phyloP scores from a whole-genome alignment of 1,284 basidiomycete species.

The Ustilago lituana region DNA sequence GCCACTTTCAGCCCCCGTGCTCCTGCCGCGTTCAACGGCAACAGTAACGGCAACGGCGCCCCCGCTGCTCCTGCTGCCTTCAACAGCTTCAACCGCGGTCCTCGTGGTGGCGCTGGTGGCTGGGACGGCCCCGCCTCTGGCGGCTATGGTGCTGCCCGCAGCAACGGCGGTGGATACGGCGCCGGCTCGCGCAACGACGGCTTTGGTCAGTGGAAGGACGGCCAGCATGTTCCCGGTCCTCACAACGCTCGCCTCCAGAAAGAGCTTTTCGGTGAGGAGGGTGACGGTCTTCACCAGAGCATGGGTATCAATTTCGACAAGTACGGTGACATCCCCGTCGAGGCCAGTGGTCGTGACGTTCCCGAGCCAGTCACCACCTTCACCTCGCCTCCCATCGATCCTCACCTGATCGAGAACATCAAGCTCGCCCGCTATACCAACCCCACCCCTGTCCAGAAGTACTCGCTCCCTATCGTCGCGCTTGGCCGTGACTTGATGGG shows the following conservation, averaged over 20 bases:
- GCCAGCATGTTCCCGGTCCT: slow-evolving; percentile 81
- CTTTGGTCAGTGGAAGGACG: slow-evolving; percentile 86
- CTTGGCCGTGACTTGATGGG: slow-evolving; percentile 94
- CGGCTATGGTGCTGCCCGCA: slow-evolving; percentile 49
- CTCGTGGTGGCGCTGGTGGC: slow-evolving; percentile 51
- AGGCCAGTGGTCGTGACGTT: slow-evolving; percentile 93
- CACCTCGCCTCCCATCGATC: slow-evolving; percentile 87
- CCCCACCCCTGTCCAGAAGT: slow-evolving; percentile 99
- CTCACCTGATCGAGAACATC: slow-evolving; percentile 95
- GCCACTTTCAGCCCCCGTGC: slow-evolving; percentile 46
- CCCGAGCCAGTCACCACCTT: slow-evolving; percentile 92
- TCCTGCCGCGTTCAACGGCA: slow-evolving; percentile 51
- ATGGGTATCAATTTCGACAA: slow-evolving; percentile 99
- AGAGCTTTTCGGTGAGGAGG: slow-evolving; percentile 90
- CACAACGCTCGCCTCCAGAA: slow-evolving; percentile 89
- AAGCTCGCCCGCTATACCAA: slow-evolving; percentile 88
- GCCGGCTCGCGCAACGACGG: slow-evolving; percentile 67
- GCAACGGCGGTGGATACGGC: slow-evolving; percentile 43
- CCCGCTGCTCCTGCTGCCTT: slow-evolving; percentile 55
- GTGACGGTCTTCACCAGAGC: slow-evolving; percentile 78
- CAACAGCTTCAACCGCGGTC: slow-evolving; percentile 54
- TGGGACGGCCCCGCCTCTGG: slow-evolving; percentile 46
- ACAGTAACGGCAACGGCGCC: slow-evolving; percentile 35
- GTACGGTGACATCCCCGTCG: slow-evolving; percentile 99
- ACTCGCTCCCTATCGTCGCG: slow-evolving; percentile 97